Evolutionary conservation across 768 basidiomycete genomes (phyloP).

Genomic region (Pleurotus eryngii): DNA sequence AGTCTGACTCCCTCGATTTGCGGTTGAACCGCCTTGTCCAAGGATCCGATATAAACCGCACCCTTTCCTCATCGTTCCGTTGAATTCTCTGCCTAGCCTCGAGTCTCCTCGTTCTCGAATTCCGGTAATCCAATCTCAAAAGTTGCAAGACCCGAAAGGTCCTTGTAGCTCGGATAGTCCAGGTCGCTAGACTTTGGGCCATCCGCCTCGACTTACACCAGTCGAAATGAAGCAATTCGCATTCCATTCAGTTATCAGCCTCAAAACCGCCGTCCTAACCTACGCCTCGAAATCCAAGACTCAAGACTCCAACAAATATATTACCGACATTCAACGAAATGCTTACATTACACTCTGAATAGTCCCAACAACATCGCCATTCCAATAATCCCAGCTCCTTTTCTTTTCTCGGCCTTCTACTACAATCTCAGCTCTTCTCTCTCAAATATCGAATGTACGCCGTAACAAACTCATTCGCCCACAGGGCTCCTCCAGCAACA

Average conservation of each 20-base stretch:
- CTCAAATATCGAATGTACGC: constrained; percentile 33
- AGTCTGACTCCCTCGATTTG: not conserved
- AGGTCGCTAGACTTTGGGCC: constrained; percentile 27
- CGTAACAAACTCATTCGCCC: constrained; percentile 53
- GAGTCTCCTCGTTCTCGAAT: not conserved
- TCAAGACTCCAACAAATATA: constrained; percentile 15
- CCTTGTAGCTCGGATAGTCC: constrained; percentile 4
- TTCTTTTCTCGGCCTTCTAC: constrained; percentile 12
- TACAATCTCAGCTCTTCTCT: constrained; percentile 17
- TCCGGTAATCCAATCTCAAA: not conserved
- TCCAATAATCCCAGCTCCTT: constrained; percentile 23
- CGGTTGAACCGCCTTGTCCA: constrained; percentile 6
- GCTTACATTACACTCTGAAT: constrained; percentile 34
- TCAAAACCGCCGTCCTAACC: constrained; percentile 16
- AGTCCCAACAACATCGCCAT: constrained; percentile 15
- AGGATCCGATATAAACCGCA: constrained; percentile 3
- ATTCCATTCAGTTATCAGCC: too few relatives aligned
- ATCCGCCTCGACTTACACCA: constrained; percentile 27
- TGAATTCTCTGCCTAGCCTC: not conserved
- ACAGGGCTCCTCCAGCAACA: constrained; percentile 66
- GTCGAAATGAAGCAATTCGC: constrained; percentile 35
- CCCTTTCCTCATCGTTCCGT: not conserved
- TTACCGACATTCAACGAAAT: constrained; percentile 20
- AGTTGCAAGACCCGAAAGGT: constrained; percentile 1
- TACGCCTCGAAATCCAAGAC: constrained; percentile 14